A percentile compares a stretch with the other conserved stretches of the same genome.
Conservation (phyloP, 2,329 filamentous ascomycete genomes). For the Seiridium unicorne region DNA sequence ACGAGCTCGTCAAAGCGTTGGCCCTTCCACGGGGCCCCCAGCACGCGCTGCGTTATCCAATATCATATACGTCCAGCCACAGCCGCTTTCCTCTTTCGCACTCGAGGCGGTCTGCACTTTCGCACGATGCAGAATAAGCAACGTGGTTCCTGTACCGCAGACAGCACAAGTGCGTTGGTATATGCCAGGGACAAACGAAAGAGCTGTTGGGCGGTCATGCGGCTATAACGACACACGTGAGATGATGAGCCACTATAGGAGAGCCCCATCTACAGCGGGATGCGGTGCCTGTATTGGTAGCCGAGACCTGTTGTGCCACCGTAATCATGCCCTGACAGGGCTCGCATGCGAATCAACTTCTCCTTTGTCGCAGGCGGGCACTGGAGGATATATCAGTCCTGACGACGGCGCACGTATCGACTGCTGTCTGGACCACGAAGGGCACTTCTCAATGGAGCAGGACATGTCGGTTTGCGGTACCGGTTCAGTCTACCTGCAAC, state of each 20-base stretch:
- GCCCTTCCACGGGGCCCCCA: no score
- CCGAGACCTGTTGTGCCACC: not conserved
- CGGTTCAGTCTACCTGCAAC: no score
- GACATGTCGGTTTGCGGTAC: no score
- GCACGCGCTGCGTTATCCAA: no score
- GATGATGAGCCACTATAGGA: not conserved
- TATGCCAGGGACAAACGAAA: not conserved
- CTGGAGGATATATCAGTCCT: not conserved
- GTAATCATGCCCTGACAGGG: not conserved
- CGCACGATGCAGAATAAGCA: no score
- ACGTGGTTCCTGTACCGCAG: no score
- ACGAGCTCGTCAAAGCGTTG: no score
- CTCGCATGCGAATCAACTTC: not conserved
- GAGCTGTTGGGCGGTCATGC: not conserved
- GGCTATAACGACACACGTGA: conserved; percentile 1
- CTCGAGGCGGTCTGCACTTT: not conserved
- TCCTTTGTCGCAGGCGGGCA: not conserved
- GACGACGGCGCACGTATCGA: not conserved
- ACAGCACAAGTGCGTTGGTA: no score
- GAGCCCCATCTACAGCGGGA: not conserved
- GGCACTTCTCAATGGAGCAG: not conserved
- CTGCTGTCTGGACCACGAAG: not conserved
- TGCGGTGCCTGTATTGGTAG: not conserved
- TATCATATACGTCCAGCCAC: not conserved
- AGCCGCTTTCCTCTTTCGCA: not conserved